Conservation (phyloP, 495 filamentous ascomycete genomes). For the Aspergillus ellipticus region DNA sequence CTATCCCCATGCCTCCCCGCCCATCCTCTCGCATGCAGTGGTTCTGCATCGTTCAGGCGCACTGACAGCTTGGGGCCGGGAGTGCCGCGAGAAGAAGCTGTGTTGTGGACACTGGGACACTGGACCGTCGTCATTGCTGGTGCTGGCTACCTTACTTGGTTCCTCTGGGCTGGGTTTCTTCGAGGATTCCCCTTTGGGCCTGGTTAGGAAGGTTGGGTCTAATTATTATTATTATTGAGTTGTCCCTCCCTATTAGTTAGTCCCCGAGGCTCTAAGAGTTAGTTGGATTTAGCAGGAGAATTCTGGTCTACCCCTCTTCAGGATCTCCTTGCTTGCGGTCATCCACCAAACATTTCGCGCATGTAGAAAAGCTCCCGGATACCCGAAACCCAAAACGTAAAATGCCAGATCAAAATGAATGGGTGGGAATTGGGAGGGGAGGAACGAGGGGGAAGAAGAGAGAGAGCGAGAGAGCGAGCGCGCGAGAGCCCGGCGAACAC, state of each 20-base stretch:
- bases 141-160: not conserved
- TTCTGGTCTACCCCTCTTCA: constrained; percentile 8
- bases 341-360: not conserved
- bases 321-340: constrained; percentile 9
- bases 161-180: not conserved
- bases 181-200: not conserved
- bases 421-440: not conserved
- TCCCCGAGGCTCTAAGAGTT: constrained; percentile 8
- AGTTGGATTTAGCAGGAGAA: constrained; percentile 1
- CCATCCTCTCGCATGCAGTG: constrained; percentile 12
- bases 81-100: constrained; percentile 6
- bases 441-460: not conserved
- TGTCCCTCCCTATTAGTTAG: not conserved
- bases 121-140: not conserved
- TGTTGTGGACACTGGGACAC: not conserved
- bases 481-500: too few relatives aligned
- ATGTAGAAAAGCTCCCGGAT: not conserved
- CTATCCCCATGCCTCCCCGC: constrained; percentile 12
- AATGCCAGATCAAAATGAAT: not conserved
- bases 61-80: constrained; percentile 12
- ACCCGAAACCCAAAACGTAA: not conserved
- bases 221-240: not conserved
- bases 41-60: constrained; percentile 13
- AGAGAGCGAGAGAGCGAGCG: not conserved
- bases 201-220: not conserved